Percentiles rank a stretch among this genome's conserved stretches.
phyloP scores from a whole-genome alignment of 352 stramenopile genomes.

The Elongisporangium senticosum region DNA sequence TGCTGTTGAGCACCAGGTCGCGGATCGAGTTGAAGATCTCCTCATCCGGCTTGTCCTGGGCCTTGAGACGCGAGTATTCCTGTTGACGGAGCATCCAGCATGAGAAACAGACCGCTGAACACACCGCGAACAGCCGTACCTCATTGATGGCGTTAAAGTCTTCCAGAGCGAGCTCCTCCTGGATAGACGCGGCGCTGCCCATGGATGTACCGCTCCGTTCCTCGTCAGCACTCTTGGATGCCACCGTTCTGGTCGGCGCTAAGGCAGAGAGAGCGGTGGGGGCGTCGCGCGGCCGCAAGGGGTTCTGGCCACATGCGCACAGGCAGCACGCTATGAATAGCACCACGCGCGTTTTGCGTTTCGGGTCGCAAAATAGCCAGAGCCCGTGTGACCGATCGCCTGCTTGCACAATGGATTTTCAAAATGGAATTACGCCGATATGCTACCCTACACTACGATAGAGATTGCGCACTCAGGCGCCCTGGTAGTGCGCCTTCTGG shows the following conservation, averaged over 20 bases:
- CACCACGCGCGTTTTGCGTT: too few species aligned
- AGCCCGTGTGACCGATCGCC: too few species aligned
- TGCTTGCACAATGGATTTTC: too few species aligned
- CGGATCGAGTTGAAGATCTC: constrained; percentile 38
- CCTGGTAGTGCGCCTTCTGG: constrained; percentile 6
- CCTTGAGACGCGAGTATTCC: constrained; percentile 30
- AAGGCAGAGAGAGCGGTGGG: too few species aligned
- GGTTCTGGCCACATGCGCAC: too few species aligned
- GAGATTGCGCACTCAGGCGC: too few species aligned
- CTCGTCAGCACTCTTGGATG: constrained; percentile 1
- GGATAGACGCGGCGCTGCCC: constrained; percentile 4
- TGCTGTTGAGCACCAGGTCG: constrained; percentile 18
- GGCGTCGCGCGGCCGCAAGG: too few species aligned
- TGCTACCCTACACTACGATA: too few species aligned
- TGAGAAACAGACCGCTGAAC: not conserved
- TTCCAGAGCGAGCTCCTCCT: not conserved
- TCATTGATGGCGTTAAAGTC: constrained; percentile 1
- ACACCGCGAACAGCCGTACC: not conserved
- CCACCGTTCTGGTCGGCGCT: constrained; percentile 2
- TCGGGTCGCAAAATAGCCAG: too few species aligned
- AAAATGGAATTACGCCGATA: too few species aligned
- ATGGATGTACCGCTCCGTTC: not conserved
- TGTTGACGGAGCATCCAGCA: not conserved
- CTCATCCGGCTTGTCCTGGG: constrained; percentile 32
- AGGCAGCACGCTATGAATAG: too few species aligned